Base-by-base conservation (phyloP, 2,329 filamentous ascomycete species). In the Camillea tinctor region DNA sequence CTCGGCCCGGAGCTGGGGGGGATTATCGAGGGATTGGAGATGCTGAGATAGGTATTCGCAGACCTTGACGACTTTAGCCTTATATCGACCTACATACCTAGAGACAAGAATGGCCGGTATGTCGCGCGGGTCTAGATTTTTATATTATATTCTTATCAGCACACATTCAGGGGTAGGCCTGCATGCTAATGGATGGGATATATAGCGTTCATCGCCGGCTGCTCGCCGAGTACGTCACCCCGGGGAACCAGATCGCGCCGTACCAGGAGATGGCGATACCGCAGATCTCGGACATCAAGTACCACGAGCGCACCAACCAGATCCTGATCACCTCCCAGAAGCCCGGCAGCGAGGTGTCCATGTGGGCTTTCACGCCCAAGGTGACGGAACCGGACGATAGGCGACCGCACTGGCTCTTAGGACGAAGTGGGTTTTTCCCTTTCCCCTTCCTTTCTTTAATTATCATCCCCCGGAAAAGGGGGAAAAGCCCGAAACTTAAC, bases 231-330 rank as follows among this genome's bases (percentile, higher is more conserved):
- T 68, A 71, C 44, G 52, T 50, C 23, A 30, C 56, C n/a, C 55
- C 59, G 2, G 4, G 1, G 17, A 5, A n/a, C 23, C 36, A 55
- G 2, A 60, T 64, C 21, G 52, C 36, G 26, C 50, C 69, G 54
- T 57, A 69, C 67, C 2, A 51, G 15, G 78, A 80, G 63, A 70
- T 76, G 69, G 67, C 68, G n/a, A 72, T 73, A 15, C 70, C 71
- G 6, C 72, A 78, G 50, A 74, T 81, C 56, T 80, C 79, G 8
- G 80, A 80, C 4, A 78, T 85, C 64, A 75, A 77, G 58, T 83
- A 81, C 57, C 79, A 82, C 56, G 66, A 71, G 4, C 71, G 76
- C 4, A 77, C 77, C 1, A 71, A 77, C 58, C 75, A 69, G 48
- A 68, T 84, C 3, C 68, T 84, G 4, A 57, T 81, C 26, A 78